Percentiles rank a stretch among this genome's conserved stretches.
These are phyloP conservation scores for Claviceps africana DNA, from an alignment of 2,329 filamentous ascomycete genomes.

Conservation along the genomic window DNA sequence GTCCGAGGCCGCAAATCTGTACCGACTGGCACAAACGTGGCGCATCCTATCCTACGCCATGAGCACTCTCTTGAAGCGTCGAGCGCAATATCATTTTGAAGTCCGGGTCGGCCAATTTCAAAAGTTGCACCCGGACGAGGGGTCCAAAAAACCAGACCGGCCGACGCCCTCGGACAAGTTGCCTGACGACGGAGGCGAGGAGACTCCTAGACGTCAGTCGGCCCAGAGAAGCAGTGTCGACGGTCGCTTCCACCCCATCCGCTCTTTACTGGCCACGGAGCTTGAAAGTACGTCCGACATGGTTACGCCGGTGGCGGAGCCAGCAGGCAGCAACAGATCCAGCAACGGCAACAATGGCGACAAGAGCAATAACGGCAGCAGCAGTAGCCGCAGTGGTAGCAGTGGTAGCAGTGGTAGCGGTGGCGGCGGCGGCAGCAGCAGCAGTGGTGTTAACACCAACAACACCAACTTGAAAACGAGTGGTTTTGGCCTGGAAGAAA, in stretches of 20 bases:
- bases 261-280: slow-evolving; percentile 39
- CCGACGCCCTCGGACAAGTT: slow-evolving; percentile 14
- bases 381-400: neutral
- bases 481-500: slow-evolving; percentile 8
- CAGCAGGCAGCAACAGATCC: slow-evolving; percentile 25
- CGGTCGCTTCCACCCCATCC: slow-evolving; percentile 18
- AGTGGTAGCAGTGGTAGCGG: neutral
- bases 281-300: slow-evolving; percentile 50
- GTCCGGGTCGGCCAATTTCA: slow-evolving; percentile 28
- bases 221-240: slow-evolving; percentile 16
- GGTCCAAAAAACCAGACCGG: slow-evolving; percentile 13
- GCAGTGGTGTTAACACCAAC: neutral
- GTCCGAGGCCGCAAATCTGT: slow-evolving; percentile 42
- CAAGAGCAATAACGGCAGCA: neutral
- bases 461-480: neutral
- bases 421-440: neutral
- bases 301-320: slow-evolving; percentile 43
- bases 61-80: slow-evolving; percentile 35
- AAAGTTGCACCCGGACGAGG: slow-evolving; percentile 18
- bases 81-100: slow-evolving; percentile 44
- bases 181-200: slow-evolving; percentile 21
- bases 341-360: too few species aligned
- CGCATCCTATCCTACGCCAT: slow-evolving; percentile 44
- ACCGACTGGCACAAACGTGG: slow-evolving; percentile 51
- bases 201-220: slow-evolving; percentile 22